Base-by-base conservation (phyloP, 2,329 filamentous ascomycete genomes). In the Clarireedia monteithiana region DNA sequence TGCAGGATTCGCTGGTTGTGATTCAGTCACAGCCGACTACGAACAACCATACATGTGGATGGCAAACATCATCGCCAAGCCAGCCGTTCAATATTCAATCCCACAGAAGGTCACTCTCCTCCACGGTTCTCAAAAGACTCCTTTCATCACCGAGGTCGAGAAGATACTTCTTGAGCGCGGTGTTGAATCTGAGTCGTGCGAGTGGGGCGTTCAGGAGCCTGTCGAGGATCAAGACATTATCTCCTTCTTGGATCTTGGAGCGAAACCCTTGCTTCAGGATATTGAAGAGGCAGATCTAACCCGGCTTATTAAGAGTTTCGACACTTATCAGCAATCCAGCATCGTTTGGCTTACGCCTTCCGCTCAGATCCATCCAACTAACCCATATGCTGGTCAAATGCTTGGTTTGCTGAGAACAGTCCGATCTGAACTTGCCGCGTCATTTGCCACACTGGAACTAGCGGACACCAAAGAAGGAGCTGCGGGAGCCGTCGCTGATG, bases 331-430 rank as follows among this genome's bases (percentile, higher is more conserved):
- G 17, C n/a, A 42, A 20, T 53, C 61, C 52, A 59, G 59, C 1
- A 56, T 70, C n/a, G 55, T 72, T 9, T 72, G 70, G 70, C 56
- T 72, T 20, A 71, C 67, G 5, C 62, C 60, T 2, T 64, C 69
- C 40, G 58, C 34, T 6, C 34, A 38, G 14, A 38, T 38, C 34
- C 34, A 38, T 14, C 34, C 34, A 61, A 17, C 56, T 62, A 23
- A 50, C 54, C 12, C 48, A 62, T 34, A 60, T 59, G 40, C 56
- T 67, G 20, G 26, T 24, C 45, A 47, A n/a, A 47, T 30, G 20
- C 45, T 24, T 47, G 45, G 45, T 15, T 26, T 30, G 45, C 23
- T 30, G 45, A n/a, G 20, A 47, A 67, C 67, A 6, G 54, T 62
- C 30, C 57, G 60, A 6, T 24, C 49, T 9, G 60, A 62, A 38